Percentiles rank a stretch among this genome's conserved stretches.
These are phyloP conservation scores for Eutrema heterophyllum DNA, from an alignment of 345 rosid species.

Conservation along the genomic window DNA sequence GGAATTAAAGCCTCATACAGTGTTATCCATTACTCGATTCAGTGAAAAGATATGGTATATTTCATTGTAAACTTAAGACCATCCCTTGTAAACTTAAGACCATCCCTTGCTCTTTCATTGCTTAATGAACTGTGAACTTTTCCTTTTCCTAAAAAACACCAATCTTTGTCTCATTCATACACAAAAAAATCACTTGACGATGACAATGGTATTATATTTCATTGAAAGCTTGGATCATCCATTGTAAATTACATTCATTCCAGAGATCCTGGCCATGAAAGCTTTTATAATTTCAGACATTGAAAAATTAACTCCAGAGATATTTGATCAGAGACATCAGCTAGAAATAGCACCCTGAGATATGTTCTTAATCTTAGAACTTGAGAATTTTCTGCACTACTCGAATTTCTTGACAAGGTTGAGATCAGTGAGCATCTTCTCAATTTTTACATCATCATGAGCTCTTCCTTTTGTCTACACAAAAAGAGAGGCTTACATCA, in stretches of 20 bases:
- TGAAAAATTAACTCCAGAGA: neutral
- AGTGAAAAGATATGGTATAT: too few species aligned
- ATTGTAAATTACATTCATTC: slow-evolving; percentile 1
- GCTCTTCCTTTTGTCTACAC: slow-evolving; percentile 82
- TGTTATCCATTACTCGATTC: neutral
- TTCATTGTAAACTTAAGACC: neutral
- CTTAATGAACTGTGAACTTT: neutral
- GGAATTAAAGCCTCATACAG: slow-evolving; percentile 37
- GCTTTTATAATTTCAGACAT: neutral
- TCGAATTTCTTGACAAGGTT: slow-evolving; percentile 89
- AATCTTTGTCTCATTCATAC: too few species aligned
- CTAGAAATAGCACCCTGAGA: neutral
- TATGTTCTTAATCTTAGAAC: neutral
- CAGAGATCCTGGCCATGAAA: neutral
- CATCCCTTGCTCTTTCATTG: neutral
- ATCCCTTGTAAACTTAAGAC: neutral
- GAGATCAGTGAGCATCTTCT: slow-evolving; percentile 85
- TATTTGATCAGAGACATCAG: neutral
- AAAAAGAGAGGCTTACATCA: slow-evolving; percentile 7
- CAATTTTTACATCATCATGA: slow-evolving; percentile 78
- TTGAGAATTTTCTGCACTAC: slow-evolving; percentile 15
- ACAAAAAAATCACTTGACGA: too few species aligned
- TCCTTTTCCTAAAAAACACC: neutral
- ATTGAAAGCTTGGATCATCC: neutral
- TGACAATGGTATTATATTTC: neutral